Evolutionary conservation across 1,139 yeast genomes (phyloP), one percentile per base, ranked within the genome.

Genomic region (Ogataea hybrid): DNA sequence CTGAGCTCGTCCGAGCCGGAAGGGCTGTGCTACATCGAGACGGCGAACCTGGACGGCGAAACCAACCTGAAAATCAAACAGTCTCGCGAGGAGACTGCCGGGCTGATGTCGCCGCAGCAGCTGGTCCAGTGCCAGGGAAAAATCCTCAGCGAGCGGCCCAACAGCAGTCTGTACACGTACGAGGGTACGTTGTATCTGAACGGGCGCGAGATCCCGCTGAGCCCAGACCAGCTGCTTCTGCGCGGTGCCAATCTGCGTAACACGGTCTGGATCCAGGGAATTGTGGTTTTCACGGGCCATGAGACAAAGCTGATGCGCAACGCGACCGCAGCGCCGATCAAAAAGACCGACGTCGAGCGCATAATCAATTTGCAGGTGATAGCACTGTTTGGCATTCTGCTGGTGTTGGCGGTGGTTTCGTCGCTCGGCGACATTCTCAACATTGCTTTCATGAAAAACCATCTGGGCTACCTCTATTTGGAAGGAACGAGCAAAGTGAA

Each of bases 261-360:
- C 58, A 94, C 98, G 0, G 88, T 83, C 37, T 94, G 97, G 97
- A 79, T 94, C 35, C 89, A 88, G 56, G 98, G 98, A 22, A 73
- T 89, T 35, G 97, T 87, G 2, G 79, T 92, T 2, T 94, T 92
- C 61, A 94, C 99, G 0, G 99, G 98, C 21, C 98, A 94, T 62
- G 98, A 94, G 66, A 92, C 99, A 0, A 94, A 94, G 59, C 73
- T 94, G 51, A 92, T 94, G 98, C 79, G 98, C 60, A 94, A 94
- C 67, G 98, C 99, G 11, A 90, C 97, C 2, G 97, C 98, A 3
- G 84, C 99, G 1, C 98, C 98, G 4, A 94, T 94, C 56, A 94
- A 94, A 61, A 77, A 95, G 57, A 94, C 98, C 1, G 96, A 96
- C 21, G 97, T 94, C 11, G 99, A 94, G 68, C 79, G 95, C 63